A percentile compares a stretch with the other conserved stretches of the same genome.
Evolutionary conservation across 495 filamentous ascomycete species (phyloP).

Genomic region (Stereocaulon alpinum): DNA sequence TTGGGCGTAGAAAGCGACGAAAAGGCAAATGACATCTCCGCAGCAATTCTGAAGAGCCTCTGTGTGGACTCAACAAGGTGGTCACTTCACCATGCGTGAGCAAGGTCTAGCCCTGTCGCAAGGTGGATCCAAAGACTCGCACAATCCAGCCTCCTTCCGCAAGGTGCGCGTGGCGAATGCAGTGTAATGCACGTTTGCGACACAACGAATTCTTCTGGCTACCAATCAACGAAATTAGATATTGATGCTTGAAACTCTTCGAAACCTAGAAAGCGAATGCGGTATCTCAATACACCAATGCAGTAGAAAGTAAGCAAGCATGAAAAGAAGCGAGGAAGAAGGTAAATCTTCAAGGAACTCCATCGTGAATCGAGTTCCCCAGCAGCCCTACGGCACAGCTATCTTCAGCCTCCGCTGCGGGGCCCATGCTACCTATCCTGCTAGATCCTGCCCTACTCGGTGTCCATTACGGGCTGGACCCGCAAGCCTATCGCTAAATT

Average conservation of each 20-base stretch:
- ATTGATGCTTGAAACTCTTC: background rate
- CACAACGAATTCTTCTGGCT: background rate
- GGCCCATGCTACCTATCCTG: background rate
- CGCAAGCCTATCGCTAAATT: too few relatives aligned
- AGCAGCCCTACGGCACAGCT: background rate
- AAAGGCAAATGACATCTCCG: slow-evolving; percentile 16
- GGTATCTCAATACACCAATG: background rate
- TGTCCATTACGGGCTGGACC: too few relatives aligned
- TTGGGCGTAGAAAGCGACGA: slow-evolving; percentile 9
- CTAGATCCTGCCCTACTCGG: background rate
- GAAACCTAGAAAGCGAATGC: background rate
- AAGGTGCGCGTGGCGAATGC: too few relatives aligned
- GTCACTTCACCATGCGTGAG: too few relatives aligned
- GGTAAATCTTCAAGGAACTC: too few relatives aligned
- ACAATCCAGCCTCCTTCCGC: too few relatives aligned
- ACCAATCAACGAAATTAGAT: background rate
- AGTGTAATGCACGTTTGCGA: background rate
- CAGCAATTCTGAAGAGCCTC: too few relatives aligned
- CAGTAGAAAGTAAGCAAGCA: background rate
- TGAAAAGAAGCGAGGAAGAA: too few relatives aligned
- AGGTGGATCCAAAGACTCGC: background rate
- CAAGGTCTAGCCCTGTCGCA: background rate
- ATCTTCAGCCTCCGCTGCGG: background rate
- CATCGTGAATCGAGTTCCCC: too few relatives aligned
- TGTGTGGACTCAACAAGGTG: too few relatives aligned